Evolutionary conservation across 2,329 filamentous ascomycete species (phyloP).

Genomic region (Penicillium sclerotiorum): DNA sequence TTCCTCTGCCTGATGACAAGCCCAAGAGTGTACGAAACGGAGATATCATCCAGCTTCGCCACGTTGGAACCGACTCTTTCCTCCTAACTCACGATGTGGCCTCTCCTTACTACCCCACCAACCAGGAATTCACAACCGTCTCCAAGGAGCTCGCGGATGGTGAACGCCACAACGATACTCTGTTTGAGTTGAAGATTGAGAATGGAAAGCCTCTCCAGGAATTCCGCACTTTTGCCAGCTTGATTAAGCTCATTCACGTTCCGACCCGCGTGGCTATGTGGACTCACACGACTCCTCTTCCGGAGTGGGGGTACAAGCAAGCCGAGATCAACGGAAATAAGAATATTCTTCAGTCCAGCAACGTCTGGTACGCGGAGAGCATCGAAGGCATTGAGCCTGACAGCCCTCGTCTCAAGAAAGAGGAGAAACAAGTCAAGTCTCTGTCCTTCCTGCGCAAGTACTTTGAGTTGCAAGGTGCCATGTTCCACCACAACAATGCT

Average conservation of each 20-base stretch:
- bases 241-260: constrained; percentile 95
- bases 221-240: constrained; percentile 86
- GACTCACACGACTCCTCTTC: constrained; percentile 93
- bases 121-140: constrained; percentile 96
- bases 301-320: constrained; percentile 95
- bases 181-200: constrained; percentile 92
- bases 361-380: constrained; percentile 92
- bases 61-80: constrained; percentile 80
- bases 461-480: constrained; percentile 92
- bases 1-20: constrained; percentile 53
- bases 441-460: constrained; percentile 92
- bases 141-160: constrained; percentile 70
- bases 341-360: constrained; percentile 84
- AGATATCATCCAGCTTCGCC: constrained; percentile 82
- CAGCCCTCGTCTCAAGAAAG: constrained; percentile 72
- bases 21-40: constrained; percentile 76
- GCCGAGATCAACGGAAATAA: constrained; percentile 99
- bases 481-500: constrained; percentile 99
- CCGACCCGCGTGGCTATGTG: constrained; percentile 98
- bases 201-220: constrained; percentile 77
- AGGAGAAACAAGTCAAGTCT: constrained; percentile 76
- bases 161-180: constrained; percentile 78
- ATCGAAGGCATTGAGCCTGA: constrained; percentile 77
- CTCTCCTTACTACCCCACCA: constrained; percentile 93
- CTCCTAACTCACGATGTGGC: constrained; percentile 96